Evolutionary conservation across 75 land plant genomes (phyloP), one percentile per base, ranked within the genome.

Genomic region (Larix kaempferi): DNA sequence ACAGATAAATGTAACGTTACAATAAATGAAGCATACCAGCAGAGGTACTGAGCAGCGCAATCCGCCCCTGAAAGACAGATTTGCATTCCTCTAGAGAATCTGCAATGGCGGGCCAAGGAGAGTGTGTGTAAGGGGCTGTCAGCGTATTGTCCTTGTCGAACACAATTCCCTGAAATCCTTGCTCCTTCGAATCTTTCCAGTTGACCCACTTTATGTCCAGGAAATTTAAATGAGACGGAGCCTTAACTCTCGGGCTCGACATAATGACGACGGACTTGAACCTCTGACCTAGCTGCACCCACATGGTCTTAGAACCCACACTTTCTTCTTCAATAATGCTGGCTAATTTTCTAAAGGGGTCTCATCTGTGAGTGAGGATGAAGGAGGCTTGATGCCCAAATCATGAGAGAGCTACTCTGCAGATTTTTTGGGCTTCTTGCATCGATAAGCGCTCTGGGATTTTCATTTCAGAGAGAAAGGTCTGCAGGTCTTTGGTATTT

Each of bases 1-100:
- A 29, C 33, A 29, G 33, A 29, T 29, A 29, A 29, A 29, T 29
- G 1, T 29, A 29, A 29, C 1, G 0, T 29, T 29, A 29, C 33
- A 29, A 29, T 29, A 29, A 29, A 29, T 29, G 33, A 29, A 29
- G 33, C 33, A 29, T 81, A 88, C 99, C 99, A n/a, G 98, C 95
- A 49, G 97, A 94, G 87, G 94, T 97, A 81, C 99, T 97, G 63
- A 94, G 92, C n/a, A 97, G 77, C 15, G 88, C 95, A 16, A 97
- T 64, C 19, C 65, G 77, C 55, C 90, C 91, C 3, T 87, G 86
- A 62, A 97, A 97, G 4, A 81, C 86, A 21, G 84, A 56, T 74
- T 84, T 87, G 63, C 99, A 97, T 54, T 80, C 87, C 16, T 84
- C 77, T 1, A n/a, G n/a, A n/a, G n/a, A n/a, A n/a, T n/a, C n/a